Conservation (phyloP, 805 yeast species). For the Lipomyces chichibuensis region DNA sequence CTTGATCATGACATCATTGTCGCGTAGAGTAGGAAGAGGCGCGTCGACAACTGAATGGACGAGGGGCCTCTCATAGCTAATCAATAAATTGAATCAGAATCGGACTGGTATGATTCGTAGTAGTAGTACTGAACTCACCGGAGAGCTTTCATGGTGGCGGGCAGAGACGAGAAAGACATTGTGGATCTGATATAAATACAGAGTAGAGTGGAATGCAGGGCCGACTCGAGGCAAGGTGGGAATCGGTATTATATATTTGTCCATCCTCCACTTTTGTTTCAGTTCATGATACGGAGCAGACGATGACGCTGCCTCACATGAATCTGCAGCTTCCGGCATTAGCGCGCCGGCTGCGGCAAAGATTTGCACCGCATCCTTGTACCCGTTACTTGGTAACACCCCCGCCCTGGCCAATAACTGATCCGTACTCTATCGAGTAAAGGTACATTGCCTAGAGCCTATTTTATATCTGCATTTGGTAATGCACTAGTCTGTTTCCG, state of each 20-base stretch:
- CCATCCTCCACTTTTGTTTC: background rate
- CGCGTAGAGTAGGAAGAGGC: slow-evolving; percentile 28
- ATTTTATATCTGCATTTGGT: background rate
- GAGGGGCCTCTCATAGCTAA: slow-evolving; percentile 31
- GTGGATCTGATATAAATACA: background rate
- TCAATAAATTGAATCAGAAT: background rate
- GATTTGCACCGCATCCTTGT: background rate
- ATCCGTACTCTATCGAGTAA: background rate
- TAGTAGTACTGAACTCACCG: slow-evolving; percentile 14
- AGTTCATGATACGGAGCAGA: background rate
- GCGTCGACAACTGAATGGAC: slow-evolving; percentile 25
- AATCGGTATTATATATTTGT: background rate
- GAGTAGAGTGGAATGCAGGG: background rate
- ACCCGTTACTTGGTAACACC: background rate
- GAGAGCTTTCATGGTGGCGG: slow-evolving; percentile 33
- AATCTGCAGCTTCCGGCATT: background rate
- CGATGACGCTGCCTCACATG: background rate
- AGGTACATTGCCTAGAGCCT: background rate
- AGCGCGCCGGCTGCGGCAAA: background rate
- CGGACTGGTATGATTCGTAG: too few species aligned
- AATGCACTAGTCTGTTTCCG: background rate
- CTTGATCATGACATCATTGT: slow-evolving; percentile 32
- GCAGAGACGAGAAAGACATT: slow-evolving; percentile 21
- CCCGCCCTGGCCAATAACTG: background rate
- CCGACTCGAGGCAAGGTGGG: background rate